These are phyloP conservation scores for Santalum album DNA, from an alignment of 164 flowering plant genomes.

Conservation along the genomic window DNA sequence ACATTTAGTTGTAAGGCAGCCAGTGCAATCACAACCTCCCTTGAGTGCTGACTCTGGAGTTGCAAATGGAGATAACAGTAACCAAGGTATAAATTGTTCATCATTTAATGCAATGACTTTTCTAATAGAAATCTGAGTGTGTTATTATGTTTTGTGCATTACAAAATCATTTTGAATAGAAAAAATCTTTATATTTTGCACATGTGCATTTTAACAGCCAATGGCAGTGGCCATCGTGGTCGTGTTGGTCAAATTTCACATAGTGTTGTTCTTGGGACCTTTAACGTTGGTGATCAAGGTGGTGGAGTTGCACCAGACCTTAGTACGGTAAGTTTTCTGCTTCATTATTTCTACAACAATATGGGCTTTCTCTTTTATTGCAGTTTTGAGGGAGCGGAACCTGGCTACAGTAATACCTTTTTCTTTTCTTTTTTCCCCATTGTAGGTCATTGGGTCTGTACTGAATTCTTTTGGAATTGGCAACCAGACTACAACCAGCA, in stretches of 20 bases:
- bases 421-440: constrained; percentile 9
- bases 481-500: constrained; percentile 22
- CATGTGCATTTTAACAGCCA: constrained; percentile 25
- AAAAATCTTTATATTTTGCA: background rate
- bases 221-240: constrained; percentile 42
- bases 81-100: constrained; percentile 29
- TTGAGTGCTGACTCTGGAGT: constrained; percentile 42
- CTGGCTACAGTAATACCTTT: too few relatives aligned
- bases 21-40: constrained; percentile 46
- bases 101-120: background rate
- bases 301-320: constrained; percentile 69
- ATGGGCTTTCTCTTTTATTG: background rate
- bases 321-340: constrained; percentile 42
- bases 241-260: constrained; percentile 84
- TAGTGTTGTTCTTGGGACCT: constrained; percentile 84
- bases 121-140: background rate
- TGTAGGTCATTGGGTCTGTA: constrained; percentile 87
- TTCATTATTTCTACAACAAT: background rate
- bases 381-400: background rate
- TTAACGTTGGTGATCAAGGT: constrained; percentile 79
- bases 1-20: constrained; percentile 87
- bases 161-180: background rate
- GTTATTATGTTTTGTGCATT: background rate
- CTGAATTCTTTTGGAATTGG: constrained; percentile 80
- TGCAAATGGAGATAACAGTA: constrained; percentile 26